Conservation (phyloP, 257 asterid genomes). For the Mentha longifolia region DNA sequence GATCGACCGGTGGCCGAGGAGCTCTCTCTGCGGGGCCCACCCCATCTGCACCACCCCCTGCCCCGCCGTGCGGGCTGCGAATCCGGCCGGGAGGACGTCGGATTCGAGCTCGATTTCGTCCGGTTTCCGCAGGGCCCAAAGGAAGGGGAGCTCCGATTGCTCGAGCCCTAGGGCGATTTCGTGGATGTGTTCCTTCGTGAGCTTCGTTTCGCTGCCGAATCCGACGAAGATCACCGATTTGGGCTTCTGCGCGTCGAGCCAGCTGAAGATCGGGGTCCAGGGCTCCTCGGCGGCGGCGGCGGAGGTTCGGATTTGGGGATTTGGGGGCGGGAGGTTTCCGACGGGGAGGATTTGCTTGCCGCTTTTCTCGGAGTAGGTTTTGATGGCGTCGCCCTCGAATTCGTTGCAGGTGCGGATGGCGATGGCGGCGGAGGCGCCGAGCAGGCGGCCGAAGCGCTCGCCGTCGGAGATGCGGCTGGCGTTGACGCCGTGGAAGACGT, state of each 20-base stretch:
- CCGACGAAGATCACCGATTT: conserved; percentile 38
- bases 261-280: background rate
- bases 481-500: background rate
- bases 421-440: background rate
- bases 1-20: conserved; percentile 40
- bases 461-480: background rate
- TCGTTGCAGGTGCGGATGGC: background rate
- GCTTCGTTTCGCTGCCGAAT: conserved; percentile 38
- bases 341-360: background rate
- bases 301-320: background rate
- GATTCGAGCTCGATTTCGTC: background rate
- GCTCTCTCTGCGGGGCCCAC: conserved; percentile 51
- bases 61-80: background rate
- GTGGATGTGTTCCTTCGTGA: conserved; percentile 22
- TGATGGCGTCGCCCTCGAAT: background rate
- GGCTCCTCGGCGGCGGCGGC: background rate
- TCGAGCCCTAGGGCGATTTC: conserved; percentile 43
- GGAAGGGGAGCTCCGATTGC: conserved; percentile 31
- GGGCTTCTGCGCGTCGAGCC: conserved; percentile 34
- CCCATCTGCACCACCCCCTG: conserved; percentile 44
- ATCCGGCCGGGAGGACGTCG: conserved; percentile 24
- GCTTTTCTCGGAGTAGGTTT: background rate
- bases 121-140: conserved; percentile 38
- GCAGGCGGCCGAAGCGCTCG: background rate
- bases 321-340: background rate